A percentile compares a stretch with the other conserved stretches of the same genome.
Evolutionary conservation across 108 stramenopile genomes (phyloP).

Genomic region (Skeletonema costatum): DNA sequence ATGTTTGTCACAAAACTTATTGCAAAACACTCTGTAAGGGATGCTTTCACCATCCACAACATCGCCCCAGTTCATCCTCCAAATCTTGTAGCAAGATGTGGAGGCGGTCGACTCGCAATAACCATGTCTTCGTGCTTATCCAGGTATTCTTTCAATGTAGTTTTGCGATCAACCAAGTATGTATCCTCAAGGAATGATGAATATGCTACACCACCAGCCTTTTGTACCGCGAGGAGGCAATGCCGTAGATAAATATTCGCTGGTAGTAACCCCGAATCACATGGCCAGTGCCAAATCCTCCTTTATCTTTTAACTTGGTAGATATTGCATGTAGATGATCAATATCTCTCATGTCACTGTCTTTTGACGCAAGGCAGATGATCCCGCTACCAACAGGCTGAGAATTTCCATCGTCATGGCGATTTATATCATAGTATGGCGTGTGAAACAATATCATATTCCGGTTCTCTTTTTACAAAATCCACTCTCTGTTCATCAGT

Average conservation of each 20-base stretch:
- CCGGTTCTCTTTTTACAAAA: slow-evolving; percentile 51
- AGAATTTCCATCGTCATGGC: not conserved
- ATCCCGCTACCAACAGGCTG: slow-evolving; percentile 8
- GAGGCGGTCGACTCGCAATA: slow-evolving; percentile 18
- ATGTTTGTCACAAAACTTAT: too few species aligned
- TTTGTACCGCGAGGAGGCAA: slow-evolving; percentile 48
- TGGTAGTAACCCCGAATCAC: slow-evolving; percentile 43
- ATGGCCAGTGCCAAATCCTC: slow-evolving; percentile 49
- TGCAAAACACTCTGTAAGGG: too few species aligned
- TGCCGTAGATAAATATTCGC: slow-evolving; percentile 54
- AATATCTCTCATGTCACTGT: slow-evolving; percentile 13
- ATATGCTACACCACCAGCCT: slow-evolving; percentile 24
- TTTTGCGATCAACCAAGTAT: slow-evolving; percentile 57
- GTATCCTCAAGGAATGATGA: slow-evolving; percentile 55
- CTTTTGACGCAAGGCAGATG: slow-evolving; percentile 36
- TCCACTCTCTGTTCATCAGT: slow-evolving; percentile 27
- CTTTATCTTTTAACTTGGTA: not conserved
- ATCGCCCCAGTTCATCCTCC: slow-evolving; percentile 16
- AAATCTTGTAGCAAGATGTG: slow-evolving; percentile 22
- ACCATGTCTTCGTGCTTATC: slow-evolving; percentile 6
- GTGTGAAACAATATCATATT: slow-evolving; percentile 34
- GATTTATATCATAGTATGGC: slow-evolving; percentile 30
- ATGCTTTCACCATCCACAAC: too few species aligned
- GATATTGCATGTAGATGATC: slow-evolving; percentile 6
- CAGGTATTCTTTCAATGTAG: slow-evolving; percentile 46